Conservation (phyloP, 768 basidiomycete species). For the Heimioporus sp. region DNA sequence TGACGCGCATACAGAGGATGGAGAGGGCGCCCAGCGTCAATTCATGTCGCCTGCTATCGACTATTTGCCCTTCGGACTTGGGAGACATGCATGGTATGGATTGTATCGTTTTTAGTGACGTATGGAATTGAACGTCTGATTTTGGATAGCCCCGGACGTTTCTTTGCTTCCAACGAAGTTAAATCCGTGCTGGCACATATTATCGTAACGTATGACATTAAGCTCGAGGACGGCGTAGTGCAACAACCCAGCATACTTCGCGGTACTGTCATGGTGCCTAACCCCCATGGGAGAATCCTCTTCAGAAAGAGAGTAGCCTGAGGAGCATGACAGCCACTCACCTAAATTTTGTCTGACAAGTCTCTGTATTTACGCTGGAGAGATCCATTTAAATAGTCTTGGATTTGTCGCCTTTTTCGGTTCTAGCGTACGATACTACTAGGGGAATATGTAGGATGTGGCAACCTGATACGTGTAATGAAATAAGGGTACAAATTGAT, state of each 20-base stretch:
- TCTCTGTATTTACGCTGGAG: too few relatives aligned
- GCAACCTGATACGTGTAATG: too few relatives aligned
- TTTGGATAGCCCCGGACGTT: conserved; percentile 28
- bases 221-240: conserved; percentile 1
- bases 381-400: too few relatives aligned
- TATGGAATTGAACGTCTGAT: too few relatives aligned
- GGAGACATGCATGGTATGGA: conserved; percentile 26
- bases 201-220: conserved; percentile 30
- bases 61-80: conserved; percentile 39
- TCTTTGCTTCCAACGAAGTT: conserved; percentile 43
- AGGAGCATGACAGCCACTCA: too few relatives aligned
- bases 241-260: neutral
- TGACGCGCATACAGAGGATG: conserved; percentile 32
- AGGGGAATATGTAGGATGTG: too few relatives aligned
- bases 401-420: too few relatives aligned
- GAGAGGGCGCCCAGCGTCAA: conserved; percentile 30
- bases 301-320: conserved; percentile 9
- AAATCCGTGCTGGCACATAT: conserved; percentile 48
- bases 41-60: conserved; percentile 32
- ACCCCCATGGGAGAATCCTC: conserved; percentile 7
- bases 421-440: too few relatives aligned
- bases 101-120: too few relatives aligned
- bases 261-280: neutral
- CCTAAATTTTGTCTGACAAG: too few relatives aligned
- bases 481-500: too few relatives aligned